Evolutionary conservation across 2,329 filamentous ascomycete genomes (phyloP), one percentile per base, ranked within the genome.

Genomic region (Beauveria scarabaeidicola): DNA sequence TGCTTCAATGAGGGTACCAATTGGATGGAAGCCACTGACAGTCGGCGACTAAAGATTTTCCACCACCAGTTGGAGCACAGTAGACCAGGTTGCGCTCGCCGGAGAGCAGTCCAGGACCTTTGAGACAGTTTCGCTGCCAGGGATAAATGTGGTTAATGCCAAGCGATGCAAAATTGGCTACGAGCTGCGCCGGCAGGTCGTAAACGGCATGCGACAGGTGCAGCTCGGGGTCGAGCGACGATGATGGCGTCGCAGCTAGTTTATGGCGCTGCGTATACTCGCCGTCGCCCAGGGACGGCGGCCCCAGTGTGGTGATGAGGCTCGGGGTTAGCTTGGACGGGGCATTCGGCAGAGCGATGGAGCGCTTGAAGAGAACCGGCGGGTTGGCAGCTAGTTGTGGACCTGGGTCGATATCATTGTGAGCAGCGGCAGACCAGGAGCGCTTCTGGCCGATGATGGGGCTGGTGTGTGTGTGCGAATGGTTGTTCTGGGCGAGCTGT

Each of bases 91-190:
- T 91, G 63, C 79, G 83, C 54, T 82, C 76, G 17, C 88, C 88
- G 6, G 75, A 70, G 13, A 92, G 75, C 19, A 91, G 76, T 0
- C 87, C 86, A 3, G 82, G 83, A 0, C 84, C 84, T 57, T 87
- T 76, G 8, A 92, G 77, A 66, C 89, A 92, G 60, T 85, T 84
- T 54, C 87, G 87, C 71, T 91, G 89, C 89, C 89, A 92, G 2
- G 87, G 86, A 66, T 91, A 91, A 61, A 91, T 91, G 64, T 80
- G 81, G 44, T 77, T 81, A 59, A 92, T 87, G n/a, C 88, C 88
- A 43, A 89, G 75, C 0, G 75, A 73, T 52, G 77, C 78, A 66
- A 91, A 81, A 66, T 91, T 91, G 19, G 77, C 72, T 3, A 89
- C 81, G 43, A 91, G 73, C 25, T 76, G 71, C 0, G 72, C 64